Evolutionary conservation across 148 eudicot species (phyloP).

Genomic region (Vaccinium vitisidaea): DNA sequence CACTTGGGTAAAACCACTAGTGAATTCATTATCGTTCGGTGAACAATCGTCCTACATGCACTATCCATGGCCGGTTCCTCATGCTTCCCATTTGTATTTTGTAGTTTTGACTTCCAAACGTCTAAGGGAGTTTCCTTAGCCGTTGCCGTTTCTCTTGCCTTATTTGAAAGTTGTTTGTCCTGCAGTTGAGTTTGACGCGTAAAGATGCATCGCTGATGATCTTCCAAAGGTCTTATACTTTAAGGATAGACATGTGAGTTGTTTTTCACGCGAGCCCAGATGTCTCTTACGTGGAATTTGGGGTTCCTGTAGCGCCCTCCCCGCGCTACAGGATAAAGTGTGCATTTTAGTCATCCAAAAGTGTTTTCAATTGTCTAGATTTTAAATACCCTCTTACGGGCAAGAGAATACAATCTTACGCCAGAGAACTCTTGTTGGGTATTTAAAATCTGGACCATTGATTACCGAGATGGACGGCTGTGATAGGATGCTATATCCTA

Average conservation of each 20-base stretch:
- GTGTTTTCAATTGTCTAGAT: too few species aligned
- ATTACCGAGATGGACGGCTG: too few species aligned
- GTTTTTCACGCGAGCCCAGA: background rate
- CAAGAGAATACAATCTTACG: too few species aligned
- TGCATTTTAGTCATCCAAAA: too few species aligned
- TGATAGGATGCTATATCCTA: too few species aligned
- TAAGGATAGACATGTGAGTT: background rate
- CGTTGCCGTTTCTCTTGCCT: background rate
- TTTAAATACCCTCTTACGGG: too few species aligned
- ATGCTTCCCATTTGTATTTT: background rate
- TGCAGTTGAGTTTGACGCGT: background rate
- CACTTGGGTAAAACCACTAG: conserved; percentile 6
- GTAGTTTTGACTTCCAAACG: background rate
- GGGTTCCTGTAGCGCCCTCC: too few species aligned
- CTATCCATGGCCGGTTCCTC: background rate
- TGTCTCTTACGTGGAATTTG: background rate
- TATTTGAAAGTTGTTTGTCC: background rate
- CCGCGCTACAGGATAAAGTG: too few species aligned
- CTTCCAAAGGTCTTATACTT: background rate
- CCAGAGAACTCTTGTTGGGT: too few species aligned
- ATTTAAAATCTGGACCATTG: too few species aligned
- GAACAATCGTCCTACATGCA: background rate
- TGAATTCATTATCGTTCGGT: background rate
- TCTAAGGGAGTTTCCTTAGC: background rate
- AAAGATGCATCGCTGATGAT: background rate